Conservation (phyloP, 768 basidiomycete genomes). For the Punctularia strigosozonata region DNA sequence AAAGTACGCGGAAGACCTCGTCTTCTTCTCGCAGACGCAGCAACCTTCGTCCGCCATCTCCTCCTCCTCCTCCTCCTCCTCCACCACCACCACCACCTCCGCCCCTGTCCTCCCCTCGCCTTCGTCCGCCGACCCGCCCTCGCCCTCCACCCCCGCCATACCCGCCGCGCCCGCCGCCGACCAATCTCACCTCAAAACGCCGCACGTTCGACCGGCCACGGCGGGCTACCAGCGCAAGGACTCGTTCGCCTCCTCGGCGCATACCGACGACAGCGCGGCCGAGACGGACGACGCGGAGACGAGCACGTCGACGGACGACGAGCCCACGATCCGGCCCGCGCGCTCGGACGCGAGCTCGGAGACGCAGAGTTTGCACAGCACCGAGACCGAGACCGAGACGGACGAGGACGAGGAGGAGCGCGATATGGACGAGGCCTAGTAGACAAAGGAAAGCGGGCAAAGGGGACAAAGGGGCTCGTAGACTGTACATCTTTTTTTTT, state of each 20-base stretch:
- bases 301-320: conserved; percentile 59
- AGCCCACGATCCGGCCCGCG: conserved; percentile 64
- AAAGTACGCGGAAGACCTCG: conserved; percentile 83
- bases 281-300: conserved; percentile 26
- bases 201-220: conserved; percentile 7
- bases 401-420: conserved; percentile 19
- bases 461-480: too few species aligned
- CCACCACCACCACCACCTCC: conserved; percentile 17
- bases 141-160: background rate
- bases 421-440: conserved; percentile 2
- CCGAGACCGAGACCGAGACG: conserved; percentile 20
- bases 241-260: conserved; percentile 7
- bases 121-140: background rate
- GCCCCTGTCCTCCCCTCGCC: conserved; percentile 8
- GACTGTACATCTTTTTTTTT: too few species aligned
- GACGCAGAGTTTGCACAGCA: conserved; percentile 19
- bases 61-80: conserved; percentile 12
- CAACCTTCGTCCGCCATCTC: conserved; percentile 8
- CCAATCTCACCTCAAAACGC: conserved; percentile 6
- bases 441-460: background rate
- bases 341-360: conserved; percentile 27
- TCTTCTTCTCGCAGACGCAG: conserved; percentile 48
- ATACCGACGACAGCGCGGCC: conserved; percentile 19
- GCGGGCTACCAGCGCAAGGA: conserved; percentile 10
- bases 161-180: conserved; percentile 1